These are phyloP conservation scores for Centella asiatica DNA, from an alignment of 129 eudicot genomes.

Conservation along the genomic window DNA sequence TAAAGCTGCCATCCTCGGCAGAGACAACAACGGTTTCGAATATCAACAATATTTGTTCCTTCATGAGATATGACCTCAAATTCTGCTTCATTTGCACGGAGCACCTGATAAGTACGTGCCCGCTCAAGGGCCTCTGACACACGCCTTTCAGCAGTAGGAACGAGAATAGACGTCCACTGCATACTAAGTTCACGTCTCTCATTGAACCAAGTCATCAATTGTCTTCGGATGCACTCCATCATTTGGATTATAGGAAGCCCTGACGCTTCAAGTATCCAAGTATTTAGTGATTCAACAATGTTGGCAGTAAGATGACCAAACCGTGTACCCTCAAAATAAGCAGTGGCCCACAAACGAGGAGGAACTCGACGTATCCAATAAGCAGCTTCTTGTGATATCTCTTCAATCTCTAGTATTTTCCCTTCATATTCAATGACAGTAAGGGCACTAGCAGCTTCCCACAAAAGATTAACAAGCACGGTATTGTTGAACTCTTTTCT, in stretches of 20 bases:
- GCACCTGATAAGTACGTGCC: slow-evolving; percentile 56
- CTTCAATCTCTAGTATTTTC: slow-evolving; percentile 56
- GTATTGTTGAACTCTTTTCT: slow-evolving; percentile 69
- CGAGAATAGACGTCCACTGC: slow-evolving; percentile 68
- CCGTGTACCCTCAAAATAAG: slow-evolving; percentile 63
- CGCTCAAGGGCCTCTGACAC: slow-evolving; percentile 69
- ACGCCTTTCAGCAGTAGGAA: slow-evolving; percentile 62
- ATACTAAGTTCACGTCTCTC: slow-evolving; percentile 63
- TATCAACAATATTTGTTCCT: slow-evolving; percentile 59
- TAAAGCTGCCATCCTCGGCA: slow-evolving; percentile 80
- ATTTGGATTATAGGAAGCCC: slow-evolving; percentile 74
- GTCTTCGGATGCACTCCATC: slow-evolving; percentile 77
- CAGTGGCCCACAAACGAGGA: slow-evolving; percentile 63
- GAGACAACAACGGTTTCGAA: slow-evolving; percentile 54
- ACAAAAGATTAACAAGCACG: slow-evolving; percentile 53
- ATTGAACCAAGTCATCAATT: slow-evolving; percentile 78
- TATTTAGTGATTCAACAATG: slow-evolving; percentile 41
- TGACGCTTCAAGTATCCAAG: slow-evolving; percentile 71
- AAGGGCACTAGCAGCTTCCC: slow-evolving; percentile 76
- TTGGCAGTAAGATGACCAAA: slow-evolving; percentile 68
- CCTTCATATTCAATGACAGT: slow-evolving; percentile 48
- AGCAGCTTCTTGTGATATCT: slow-evolving; percentile 61
- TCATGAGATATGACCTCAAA: slow-evolving; percentile 74
- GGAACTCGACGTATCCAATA: slow-evolving; percentile 60
- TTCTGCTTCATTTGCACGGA: slow-evolving; percentile 76